Conservation (phyloP, 768 basidiomycete genomes). For the Lyophyllum semitale region DNA sequence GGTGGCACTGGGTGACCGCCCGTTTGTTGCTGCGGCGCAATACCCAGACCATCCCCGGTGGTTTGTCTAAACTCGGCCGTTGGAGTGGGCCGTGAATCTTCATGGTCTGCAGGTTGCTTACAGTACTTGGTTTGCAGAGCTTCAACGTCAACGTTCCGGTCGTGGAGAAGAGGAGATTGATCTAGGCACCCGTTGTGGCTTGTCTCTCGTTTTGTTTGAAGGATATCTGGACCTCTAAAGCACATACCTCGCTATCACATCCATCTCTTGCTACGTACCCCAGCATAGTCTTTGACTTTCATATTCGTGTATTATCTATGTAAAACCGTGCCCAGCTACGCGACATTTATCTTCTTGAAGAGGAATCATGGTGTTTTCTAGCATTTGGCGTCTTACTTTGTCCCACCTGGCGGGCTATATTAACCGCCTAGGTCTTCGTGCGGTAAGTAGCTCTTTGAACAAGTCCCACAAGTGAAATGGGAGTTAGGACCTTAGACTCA, state of each 20-base stretch:
- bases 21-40: slow-evolving; percentile 21
- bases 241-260: neutral
- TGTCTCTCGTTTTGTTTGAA: neutral
- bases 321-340: neutral
- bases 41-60: slow-evolving; percentile 37
- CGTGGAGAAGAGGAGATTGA: slow-evolving; percentile 17
- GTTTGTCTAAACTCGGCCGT: slow-evolving; percentile 29
- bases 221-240: neutral
- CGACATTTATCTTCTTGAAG: too few relatives aligned
- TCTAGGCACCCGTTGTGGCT: neutral
- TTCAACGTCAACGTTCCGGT: slow-evolving; percentile 10
- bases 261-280: neutral
- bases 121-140: slow-evolving; percentile 7
- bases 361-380: neutral
- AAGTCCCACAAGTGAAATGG: too few relatives aligned
- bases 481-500: too few relatives aligned
- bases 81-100: neutral
- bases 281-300: neutral
- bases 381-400: too few relatives aligned
- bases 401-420: too few relatives aligned
- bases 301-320: neutral
- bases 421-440: too few relatives aligned
- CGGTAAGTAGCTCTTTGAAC: too few relatives aligned
- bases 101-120: neutral
- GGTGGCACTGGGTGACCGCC: slow-evolving; percentile 8